A percentile compares a stretch with the other conserved stretches of the same genome.
phyloP scores from a whole-genome alignment of 495 filamentous ascomycete species.

The Cetradonia linearis region DNA sequence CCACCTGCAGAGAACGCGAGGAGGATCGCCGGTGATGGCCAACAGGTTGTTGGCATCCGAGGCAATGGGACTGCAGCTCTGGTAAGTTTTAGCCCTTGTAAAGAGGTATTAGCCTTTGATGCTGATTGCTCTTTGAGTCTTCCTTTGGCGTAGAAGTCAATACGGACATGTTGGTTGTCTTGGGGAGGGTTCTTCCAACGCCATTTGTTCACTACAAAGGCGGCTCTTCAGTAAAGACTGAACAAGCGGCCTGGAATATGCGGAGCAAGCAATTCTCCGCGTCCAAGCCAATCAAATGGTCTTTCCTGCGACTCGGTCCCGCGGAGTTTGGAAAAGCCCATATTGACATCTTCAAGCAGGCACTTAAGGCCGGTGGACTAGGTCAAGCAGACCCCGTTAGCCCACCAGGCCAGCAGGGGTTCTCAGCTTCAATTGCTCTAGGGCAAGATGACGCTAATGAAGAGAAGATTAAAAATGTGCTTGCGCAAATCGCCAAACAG shows the following conservation, averaged over 20 bases:
- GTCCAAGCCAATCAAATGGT: neutral
- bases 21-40: slow-evolving; percentile 51
- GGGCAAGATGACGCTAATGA: slow-evolving; percentile 15
- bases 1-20: slow-evolving; percentile 52
- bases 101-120: neutral
- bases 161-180: slow-evolving; percentile 51
- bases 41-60: slow-evolving; percentile 48
- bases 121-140: neutral
- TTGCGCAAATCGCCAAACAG: slow-evolving; percentile 21
- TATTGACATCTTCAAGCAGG: slow-evolving; percentile 1
- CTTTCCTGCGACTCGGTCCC: neutral
- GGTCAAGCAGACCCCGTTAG: neutral
- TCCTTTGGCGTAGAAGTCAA: slow-evolving; percentile 47
- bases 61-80: slow-evolving; percentile 7
- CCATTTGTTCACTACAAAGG: slow-evolving; percentile 45
- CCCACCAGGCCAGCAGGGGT: neutral
- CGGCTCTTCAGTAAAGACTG: slow-evolving; percentile 19
- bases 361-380: neutral
- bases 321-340: neutral
- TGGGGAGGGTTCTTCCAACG: slow-evolving; percentile 47
- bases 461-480: neutral
- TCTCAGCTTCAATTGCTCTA: neutral
- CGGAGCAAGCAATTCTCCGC: slow-evolving; percentile 6
- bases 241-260: slow-evolving; percentile 50
- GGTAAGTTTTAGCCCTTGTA: neutral